These are phyloP conservation scores for Plasmodium billcollinsi DNA, from an alignment of 169 alveolate genomes.

Conservation along the genomic window DNA sequence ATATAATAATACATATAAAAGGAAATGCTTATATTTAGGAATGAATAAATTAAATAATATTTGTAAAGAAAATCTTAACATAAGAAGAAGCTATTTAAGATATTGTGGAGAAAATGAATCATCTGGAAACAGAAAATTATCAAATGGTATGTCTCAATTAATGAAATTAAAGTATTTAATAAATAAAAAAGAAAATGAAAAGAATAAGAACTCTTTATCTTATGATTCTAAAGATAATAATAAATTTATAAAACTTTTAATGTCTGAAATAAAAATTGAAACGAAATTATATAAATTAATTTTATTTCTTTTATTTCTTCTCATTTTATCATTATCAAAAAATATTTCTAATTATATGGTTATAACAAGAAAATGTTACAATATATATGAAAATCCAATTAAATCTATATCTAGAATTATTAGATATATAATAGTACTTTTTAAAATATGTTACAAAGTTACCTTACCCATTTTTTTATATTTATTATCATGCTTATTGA, in stretches of 20 bases:
- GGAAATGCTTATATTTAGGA: background rate
- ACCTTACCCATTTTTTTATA: slow-evolving; percentile 38
- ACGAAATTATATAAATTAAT: slow-evolving; percentile 54
- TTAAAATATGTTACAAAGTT: slow-evolving; percentile 61
- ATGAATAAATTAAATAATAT: background rate
- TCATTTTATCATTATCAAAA: slow-evolving; percentile 52
- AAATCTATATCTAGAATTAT: slow-evolving; percentile 63
- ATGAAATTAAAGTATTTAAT: slow-evolving; percentile 38
- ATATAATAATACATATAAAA: background rate
- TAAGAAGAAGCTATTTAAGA: background rate
- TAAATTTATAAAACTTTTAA: slow-evolving; percentile 56
- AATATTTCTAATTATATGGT: slow-evolving; percentile 53
- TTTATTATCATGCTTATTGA: slow-evolving; percentile 42
- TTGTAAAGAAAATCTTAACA: background rate
- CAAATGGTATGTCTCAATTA: slow-evolving; percentile 24
- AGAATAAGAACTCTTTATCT: slow-evolving; percentile 10
- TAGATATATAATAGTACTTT: slow-evolving; percentile 26
- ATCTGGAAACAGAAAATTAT: background rate
- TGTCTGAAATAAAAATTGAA: slow-evolving; percentile 71
- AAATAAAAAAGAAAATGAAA: slow-evolving; percentile 13
- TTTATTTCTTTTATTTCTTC: slow-evolving; percentile 36
- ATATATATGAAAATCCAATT: slow-evolving; percentile 66
- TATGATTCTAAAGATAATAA: slow-evolving; percentile 36
- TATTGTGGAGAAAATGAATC: slow-evolving; percentile 8
- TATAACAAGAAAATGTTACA: slow-evolving; percentile 75